Conservation (phyloP, 257 asterid genomes). For the Ehretia macrophylla region DNA sequence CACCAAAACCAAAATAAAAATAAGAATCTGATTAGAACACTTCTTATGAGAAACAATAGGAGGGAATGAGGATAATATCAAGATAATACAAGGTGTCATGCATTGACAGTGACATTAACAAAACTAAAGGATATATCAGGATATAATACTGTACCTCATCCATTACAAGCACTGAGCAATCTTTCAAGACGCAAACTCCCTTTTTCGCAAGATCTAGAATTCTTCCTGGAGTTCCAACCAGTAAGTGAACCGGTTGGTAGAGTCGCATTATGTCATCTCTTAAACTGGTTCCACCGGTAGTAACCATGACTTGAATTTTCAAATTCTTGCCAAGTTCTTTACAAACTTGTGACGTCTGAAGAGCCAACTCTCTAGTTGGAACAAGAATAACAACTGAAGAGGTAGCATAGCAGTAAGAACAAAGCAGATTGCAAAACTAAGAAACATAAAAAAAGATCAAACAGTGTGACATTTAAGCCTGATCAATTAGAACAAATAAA, state of each 20-base stretch:
- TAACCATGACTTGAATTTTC: conserved; percentile 74
- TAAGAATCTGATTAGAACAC: too few relatives aligned
- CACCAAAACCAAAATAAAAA: too few relatives aligned
- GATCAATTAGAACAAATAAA: too few relatives aligned
- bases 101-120: not conserved
- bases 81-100: not conserved
- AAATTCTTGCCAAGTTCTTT: conserved; percentile 88
- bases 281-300: conserved; percentile 90
- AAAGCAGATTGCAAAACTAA: not conserved
- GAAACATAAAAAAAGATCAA: not conserved
- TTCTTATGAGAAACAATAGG: not conserved
- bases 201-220: conserved; percentile 77
- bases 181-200: conserved; percentile 56
- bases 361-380: conserved; percentile 86
- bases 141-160: conserved; percentile 55
- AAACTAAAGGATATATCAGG: not conserved
- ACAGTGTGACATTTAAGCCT: too few relatives aligned
- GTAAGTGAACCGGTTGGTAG: conserved; percentile 87
- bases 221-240: conserved; percentile 95
- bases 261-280: conserved; percentile 90
- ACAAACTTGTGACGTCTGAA: conserved; percentile 84
- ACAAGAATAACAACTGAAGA: conserved; percentile 75
- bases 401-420: conserved; percentile 9
- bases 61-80: not conserved
- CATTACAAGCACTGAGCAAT: conserved; percentile 70